These are phyloP conservation scores for Excoecaria agallocha DNA, from an alignment of 345 rosid species.

Conservation along the genomic window DNA sequence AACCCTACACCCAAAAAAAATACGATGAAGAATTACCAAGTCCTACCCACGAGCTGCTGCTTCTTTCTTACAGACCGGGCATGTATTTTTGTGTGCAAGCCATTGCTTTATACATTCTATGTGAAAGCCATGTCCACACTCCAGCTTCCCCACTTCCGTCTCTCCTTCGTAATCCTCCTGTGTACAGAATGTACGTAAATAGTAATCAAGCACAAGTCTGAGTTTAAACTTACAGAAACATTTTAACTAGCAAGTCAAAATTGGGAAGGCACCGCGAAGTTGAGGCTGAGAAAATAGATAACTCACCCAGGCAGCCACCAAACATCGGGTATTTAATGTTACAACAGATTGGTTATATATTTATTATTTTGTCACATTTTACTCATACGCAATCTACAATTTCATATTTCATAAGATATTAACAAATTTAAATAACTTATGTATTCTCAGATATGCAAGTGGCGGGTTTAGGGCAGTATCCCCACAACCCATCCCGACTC, in stretches of 20 bases:
- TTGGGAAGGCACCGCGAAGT: not conserved
- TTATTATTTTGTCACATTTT: too few species aligned
- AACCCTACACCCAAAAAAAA: not conserved
- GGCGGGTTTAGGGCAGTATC: not conserved
- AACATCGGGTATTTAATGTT: too few species aligned
- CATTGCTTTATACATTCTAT: slow-evolving; percentile 78
- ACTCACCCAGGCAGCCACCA: too few species aligned
- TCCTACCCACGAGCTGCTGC: slow-evolving; percentile 46
- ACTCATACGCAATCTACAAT: too few species aligned
- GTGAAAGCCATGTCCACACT: slow-evolving; percentile 81
- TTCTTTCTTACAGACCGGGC: slow-evolving; percentile 79
- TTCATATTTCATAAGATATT: too few species aligned
- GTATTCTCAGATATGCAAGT: not conserved
- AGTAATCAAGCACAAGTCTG: not conserved
- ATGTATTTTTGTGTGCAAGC: slow-evolving; percentile 71
- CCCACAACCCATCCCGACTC: not conserved
- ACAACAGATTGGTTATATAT: too few species aligned
- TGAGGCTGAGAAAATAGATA: too few species aligned
- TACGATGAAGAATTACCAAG: not conserved
- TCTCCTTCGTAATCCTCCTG: slow-evolving; percentile 80
- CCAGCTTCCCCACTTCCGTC: slow-evolving; percentile 64
- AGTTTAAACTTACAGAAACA: too few species aligned
- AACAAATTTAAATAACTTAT: not conserved
- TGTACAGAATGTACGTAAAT: not conserved
- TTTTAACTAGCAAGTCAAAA: not conserved